Conservation (phyloP, 768 basidiomycete genomes). For the Boletellus emodensis region DNA sequence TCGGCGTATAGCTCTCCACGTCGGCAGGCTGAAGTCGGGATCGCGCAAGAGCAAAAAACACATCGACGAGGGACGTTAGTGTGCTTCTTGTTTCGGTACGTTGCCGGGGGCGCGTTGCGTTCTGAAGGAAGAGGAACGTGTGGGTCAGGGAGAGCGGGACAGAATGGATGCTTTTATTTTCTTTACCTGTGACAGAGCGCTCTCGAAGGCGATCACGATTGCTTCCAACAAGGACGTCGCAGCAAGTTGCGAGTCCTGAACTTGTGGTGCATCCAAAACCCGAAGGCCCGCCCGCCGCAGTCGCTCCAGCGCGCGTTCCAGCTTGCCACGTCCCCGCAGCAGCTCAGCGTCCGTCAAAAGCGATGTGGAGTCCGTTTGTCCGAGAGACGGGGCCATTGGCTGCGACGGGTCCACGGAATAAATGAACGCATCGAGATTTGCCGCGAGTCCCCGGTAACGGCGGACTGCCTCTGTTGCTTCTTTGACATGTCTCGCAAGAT, state of each 20-base stretch:
- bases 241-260: conserved; percentile 5
- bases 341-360: conserved; percentile 11
- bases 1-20: conserved; percentile 42
- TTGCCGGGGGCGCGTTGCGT: background rate
- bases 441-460: conserved; percentile 17
- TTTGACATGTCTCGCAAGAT: conserved; percentile 17
- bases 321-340: conserved; percentile 43
- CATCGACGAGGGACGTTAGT: conserved; percentile 48
- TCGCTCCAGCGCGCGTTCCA: conserved; percentile 59
- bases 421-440: conserved; percentile 9
- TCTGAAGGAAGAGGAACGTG: conserved; percentile 1
- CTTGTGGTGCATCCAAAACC: conserved; percentile 37
- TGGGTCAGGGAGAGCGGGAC: background rate
- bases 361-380: background rate
- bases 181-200: conserved; percentile 30
- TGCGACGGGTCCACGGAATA: background rate
- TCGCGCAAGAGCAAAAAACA: conserved; percentile 52
- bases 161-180: too few relatives aligned
- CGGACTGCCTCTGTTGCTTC: conserved; percentile 15
- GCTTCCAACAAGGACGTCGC: conserved; percentile 34
- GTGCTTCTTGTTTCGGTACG: conserved; percentile 30
- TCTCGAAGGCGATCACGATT: conserved; percentile 33
- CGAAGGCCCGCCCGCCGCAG: conserved; percentile 49
- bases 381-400: background rate
- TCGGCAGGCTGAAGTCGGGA: conserved; percentile 37